Base-by-base conservation (phyloP, 208 protist genomes). In the Leishmania braziliensis region DNA sequence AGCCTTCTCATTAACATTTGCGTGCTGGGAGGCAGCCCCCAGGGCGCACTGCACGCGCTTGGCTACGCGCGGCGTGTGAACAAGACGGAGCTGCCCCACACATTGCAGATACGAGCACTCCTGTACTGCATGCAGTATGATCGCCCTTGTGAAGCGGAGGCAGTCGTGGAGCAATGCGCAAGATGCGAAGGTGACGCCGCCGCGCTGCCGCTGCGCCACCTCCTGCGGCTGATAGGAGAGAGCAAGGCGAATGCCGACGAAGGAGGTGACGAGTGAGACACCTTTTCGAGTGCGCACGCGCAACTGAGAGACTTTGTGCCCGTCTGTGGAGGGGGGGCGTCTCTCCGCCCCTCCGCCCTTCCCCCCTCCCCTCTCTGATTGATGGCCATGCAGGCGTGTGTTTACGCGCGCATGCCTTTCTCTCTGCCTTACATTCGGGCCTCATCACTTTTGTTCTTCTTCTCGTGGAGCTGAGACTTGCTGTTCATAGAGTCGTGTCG, bases 1-100 rank as follows among this genome's bases (percentile, higher is more conserved):
- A 93, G 89, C 73, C 80, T 96, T 66, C 86, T 96, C 58, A 80
- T 97, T 60, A 81, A 90, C 80, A 92, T 97, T 36, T 96, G 95
- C 80, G 93, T 95, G n/a, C 80, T 88, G 65, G 93, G 86, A 20
- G 91, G 90, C 26, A 95, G 91, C 76, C 87, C 92, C 1, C 83
- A 91, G 26, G 95, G 91, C 2, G 95, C 92, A 33, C 77, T 97
- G 60, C 79, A 84, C 23, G 88, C 90, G 10, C 81, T 96, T 56
- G 92, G 88, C 39, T 90, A 94, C 77, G 95, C 93, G 6, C 89
- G 91, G 12, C 82, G 82, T 18, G 92, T 88, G 26, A 81, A 90
- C 82, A 92, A 91, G 81, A 90, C 85, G 51, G 91, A 96, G 84
- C 85, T 97, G 71, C 72, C 84, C 4, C 65, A 91, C 36, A 86